Percentiles rank a stretch among this genome's conserved stretches.
Conservation (phyloP, 1,284 basidiomycete genomes). For the Marasmius tenuissimus region DNA sequence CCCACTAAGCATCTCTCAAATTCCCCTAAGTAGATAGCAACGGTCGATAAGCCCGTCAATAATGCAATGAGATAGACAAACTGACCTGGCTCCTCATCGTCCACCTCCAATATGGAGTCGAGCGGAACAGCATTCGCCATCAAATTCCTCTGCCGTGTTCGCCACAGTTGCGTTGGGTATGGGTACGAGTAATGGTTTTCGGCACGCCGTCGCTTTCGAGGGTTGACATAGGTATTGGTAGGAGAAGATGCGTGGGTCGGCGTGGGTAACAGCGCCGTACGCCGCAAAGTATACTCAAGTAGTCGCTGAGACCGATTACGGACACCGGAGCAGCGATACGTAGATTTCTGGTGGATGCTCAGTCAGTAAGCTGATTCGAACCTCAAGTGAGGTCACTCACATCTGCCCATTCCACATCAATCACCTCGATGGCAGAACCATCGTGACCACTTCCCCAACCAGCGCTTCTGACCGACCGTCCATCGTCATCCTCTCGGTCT, state of each 20-base stretch:
- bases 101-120: conserved; percentile 33
- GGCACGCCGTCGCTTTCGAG: conserved; percentile 38
- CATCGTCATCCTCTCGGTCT: conserved; percentile 43
- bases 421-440: conserved; percentile 70
- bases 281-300: conserved; percentile 61
- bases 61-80: not conserved
- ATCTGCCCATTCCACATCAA: conserved; percentile 59
- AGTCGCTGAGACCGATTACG: conserved; percentile 66
- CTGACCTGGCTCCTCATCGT: conserved; percentile 26
- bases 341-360: conserved; percentile 41
- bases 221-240: conserved; percentile 25
- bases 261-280: conserved; percentile 51
- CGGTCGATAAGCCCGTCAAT: not conserved
- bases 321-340: conserved; percentile 44
- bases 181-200: conserved; percentile 22
- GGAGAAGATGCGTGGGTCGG: conserved; percentile 16
- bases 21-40: not conserved
- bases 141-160: conserved; percentile 16
- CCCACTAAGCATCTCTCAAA: not conserved
- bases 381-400: conserved; percentile 37
- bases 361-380: conserved; percentile 35
- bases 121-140: conserved; percentile 37
- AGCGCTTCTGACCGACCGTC: conserved; percentile 59
- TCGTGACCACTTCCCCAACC: conserved; percentile 77
- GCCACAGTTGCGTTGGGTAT: conserved; percentile 2